These are phyloP conservation scores for Boletus pseudopeckii DNA, from an alignment of 768 basidiomycete species.

Conservation along the genomic window DNA sequence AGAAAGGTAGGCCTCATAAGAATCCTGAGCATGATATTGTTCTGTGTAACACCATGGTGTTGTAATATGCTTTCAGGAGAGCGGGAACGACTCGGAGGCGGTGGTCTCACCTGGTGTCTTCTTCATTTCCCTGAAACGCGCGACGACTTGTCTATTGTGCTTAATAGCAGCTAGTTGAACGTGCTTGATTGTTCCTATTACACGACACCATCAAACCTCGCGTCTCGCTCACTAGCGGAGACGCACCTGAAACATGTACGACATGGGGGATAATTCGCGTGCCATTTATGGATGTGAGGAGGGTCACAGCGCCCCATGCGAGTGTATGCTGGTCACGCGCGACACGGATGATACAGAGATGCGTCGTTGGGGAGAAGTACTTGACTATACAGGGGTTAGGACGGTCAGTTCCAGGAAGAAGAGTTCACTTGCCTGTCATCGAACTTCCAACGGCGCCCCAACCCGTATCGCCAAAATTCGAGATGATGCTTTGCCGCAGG, in stretches of 20 bases:
- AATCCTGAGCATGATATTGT: conserved; percentile 49
- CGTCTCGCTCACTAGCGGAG: background rate
- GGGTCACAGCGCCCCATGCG: conserved; percentile 76
- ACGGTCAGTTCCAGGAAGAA: background rate
- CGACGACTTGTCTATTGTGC: conserved; percentile 70
- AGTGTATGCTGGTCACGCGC: conserved; percentile 76
- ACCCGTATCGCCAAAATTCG: conserved; percentile 79
- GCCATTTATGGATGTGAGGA: conserved; percentile 63
- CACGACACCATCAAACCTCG: background rate
- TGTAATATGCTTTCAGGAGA: too few species aligned
- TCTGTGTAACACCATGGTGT: conserved; percentile 34
- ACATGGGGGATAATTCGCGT: conserved; percentile 66
- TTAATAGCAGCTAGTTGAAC: conserved; percentile 73
- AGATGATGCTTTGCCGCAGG: conserved; percentile 62
- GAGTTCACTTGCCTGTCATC: conserved; percentile 52
- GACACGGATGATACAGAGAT: conserved; percentile 82
- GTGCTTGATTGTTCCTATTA: conserved; percentile 81
- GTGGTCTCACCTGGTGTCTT: conserved; percentile 47
- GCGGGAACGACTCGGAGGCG: background rate
- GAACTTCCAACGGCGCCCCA: conserved; percentile 80
- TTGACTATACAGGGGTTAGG: conserved; percentile 53
- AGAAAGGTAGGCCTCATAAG: conserved; percentile 55
- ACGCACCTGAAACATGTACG: conserved; percentile 74
- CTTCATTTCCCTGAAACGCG: conserved; percentile 55
- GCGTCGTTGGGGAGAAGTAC: conserved; percentile 82